phyloP scores from a whole-genome alignment of 228 moss, liverwort and hornwort genomes.

The Sphagnum magellanicum region DNA sequence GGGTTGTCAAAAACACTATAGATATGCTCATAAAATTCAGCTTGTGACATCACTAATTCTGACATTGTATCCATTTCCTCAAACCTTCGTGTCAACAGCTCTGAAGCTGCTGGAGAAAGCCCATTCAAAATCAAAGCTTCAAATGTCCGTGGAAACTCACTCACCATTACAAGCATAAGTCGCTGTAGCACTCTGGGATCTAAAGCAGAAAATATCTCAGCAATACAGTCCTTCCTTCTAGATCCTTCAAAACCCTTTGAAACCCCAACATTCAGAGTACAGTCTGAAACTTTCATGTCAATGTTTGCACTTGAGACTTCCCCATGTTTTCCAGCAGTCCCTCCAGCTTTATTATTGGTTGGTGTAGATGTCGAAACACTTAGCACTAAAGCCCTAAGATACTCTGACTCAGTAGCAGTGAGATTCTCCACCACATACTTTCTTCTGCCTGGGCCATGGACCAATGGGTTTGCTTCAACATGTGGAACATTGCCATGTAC shows the following conservation, averaged over 20 bases:
- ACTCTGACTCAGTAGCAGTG: constrained; percentile 31
- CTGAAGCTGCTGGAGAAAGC: constrained; percentile 62
- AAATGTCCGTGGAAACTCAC: constrained; percentile 52
- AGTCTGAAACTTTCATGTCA: background rate
- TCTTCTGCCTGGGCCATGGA: background rate
- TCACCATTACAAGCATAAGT: constrained; percentile 57
- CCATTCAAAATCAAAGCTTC: constrained; percentile 46
- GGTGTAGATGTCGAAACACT: constrained; percentile 31
- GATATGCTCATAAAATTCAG: constrained; percentile 61
- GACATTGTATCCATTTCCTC: constrained; percentile 57
- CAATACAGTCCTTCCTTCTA: constrained; percentile 20
- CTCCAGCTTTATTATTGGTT: background rate
- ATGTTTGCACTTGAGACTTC: background rate
- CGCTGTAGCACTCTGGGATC: constrained; percentile 55
- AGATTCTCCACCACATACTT: constrained; percentile 19
- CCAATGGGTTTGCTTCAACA: background rate
- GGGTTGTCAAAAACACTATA: constrained; percentile 72
- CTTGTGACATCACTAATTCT: constrained; percentile 33
- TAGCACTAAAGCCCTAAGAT: constrained; percentile 38
- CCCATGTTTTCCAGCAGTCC: background rate
- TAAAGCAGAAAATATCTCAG: constrained; percentile 38
- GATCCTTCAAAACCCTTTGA: background rate
- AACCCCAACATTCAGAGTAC: background rate
- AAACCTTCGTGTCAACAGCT: constrained; percentile 63
- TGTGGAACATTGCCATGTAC: no score